These are phyloP conservation scores for Ordospora colligata DNA, from an alignment of 371 early-diverging fungal genomes.

Conservation along the genomic window DNA sequence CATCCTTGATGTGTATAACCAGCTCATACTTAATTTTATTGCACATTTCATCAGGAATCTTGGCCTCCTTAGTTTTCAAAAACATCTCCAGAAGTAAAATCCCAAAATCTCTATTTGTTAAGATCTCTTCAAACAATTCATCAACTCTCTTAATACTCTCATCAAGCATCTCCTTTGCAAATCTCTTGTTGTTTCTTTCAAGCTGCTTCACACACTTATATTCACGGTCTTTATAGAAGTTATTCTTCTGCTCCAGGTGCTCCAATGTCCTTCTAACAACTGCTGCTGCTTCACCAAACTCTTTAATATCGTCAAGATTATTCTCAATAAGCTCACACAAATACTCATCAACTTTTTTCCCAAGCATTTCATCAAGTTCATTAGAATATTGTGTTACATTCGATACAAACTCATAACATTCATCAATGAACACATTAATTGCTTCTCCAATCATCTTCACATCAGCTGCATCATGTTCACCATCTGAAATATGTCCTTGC, in stretches of 20 bases:
- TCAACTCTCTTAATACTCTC: neutral
- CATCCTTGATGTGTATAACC: neutral
- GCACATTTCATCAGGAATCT: neutral
- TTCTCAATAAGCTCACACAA: neutral
- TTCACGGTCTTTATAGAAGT: neutral
- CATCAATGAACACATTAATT: slow-evolving; percentile 15
- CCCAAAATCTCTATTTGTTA: neutral
- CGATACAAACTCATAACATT: slow-evolving; percentile 12
- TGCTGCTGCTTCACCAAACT: neutral
- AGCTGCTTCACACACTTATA: neutral
- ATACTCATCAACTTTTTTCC: slow-evolving; percentile 23
- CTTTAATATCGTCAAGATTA: neutral
- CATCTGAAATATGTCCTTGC: neutral
- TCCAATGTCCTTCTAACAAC: neutral
- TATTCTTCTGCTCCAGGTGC: neutral
- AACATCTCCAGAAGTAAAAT: neutral
- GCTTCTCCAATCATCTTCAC: neutral
- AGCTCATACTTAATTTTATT: neutral
- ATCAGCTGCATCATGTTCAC: neutral
- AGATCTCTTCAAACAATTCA: neutral
- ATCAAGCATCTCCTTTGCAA: neutral
- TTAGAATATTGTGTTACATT: slow-evolving; percentile 11
- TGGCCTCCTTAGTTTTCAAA: neutral
- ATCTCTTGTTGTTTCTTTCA: neutral
- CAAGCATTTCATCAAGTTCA: slow-evolving; percentile 44